phyloP scores from a whole-genome alignment of 345 rosid genomes.

The Tarenaya hassleriana region DNA sequence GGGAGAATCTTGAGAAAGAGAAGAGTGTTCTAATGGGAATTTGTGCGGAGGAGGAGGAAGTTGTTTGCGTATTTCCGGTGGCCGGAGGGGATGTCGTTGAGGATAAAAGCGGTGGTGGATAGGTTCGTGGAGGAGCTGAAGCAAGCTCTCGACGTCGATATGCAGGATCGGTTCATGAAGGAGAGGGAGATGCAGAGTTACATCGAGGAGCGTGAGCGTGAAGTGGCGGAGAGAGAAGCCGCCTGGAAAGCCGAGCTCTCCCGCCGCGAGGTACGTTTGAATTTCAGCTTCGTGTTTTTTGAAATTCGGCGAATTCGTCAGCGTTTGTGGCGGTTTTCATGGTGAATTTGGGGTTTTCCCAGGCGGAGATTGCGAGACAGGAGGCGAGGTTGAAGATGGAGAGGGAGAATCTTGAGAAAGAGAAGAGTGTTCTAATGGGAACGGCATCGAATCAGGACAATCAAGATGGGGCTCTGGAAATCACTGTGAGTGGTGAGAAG shows the following conservation, averaged over 20 bases:
- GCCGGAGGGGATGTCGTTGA: conserved; percentile 52
- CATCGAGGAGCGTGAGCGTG: conserved; percentile 93
- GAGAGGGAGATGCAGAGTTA: conserved; percentile 99
- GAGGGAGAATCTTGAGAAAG: conserved; percentile 75
- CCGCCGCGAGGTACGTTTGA: conserved; percentile 59
- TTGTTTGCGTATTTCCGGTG: background rate
- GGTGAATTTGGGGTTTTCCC: conserved; percentile 2
- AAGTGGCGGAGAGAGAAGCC: conserved; percentile 94
- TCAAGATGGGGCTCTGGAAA: conserved; percentile 95
- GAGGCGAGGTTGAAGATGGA: conserved; percentile 75
- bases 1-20: conserved; percentile 94
- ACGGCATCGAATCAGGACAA: conserved; percentile 92
- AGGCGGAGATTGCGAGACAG: conserved; percentile 81
- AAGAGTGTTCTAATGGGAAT: too few species aligned
- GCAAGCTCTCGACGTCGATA: conserved; percentile 90
- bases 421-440: conserved; percentile 93
- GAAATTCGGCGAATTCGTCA: background rate
- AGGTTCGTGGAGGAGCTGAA: conserved; percentile 93
- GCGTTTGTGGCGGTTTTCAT: too few species aligned
- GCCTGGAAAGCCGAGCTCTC: conserved; percentile 99
- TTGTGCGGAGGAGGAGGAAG: conserved; percentile 3
- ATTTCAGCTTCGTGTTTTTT: too few species aligned
- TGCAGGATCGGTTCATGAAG: conserved; percentile 93
- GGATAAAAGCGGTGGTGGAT: conserved; percentile 90
- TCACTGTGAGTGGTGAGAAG: conserved; percentile 94